Base-by-base conservation (phyloP, 257 asterid species). In the Plantago major region DNA sequence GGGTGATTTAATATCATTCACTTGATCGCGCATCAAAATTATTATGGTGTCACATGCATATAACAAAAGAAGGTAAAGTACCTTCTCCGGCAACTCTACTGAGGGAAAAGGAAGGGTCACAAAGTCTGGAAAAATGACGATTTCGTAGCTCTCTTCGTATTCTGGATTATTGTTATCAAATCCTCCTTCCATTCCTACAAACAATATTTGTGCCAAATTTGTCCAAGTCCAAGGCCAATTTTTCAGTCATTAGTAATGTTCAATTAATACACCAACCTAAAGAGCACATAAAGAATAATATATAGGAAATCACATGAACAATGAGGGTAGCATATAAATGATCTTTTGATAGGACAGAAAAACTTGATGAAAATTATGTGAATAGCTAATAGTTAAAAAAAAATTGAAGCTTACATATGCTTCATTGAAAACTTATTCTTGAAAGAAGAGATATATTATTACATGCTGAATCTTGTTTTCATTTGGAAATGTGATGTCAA, bases 31-130 rank as follows among this genome's bases (percentile, higher is more conserved):
- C 53, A 50, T 18, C 59, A 59, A 16, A 9, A 48, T 61, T 26
- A 58, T n/a, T n/a, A 48, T 9, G 55, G 56, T 19, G 46, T 51
- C 28, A 58, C 55, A 74, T 13, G 58, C 28, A 38, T 11, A 40
- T 50, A 37, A 37, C 26, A 28, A 51, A 63, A 57, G 46, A 18
- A 71, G 51, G 26, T 5, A 19, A 19, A 22, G 13, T 72, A 89
- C 99, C 92, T 89, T 89, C 74, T 93, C 99, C 18, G 99, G 99
- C 74, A 93, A 78, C 78, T 89, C 96, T 37, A 89, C 96, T 5
- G 95, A 89, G 62, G 99, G 99, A 80, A 87, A 89, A 67, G 96
- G 90, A 72, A 93, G 89, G 66, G 84, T 72, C 6, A 81, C 80
- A 68, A 71, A 85, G 60, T 87, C 85, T 30, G 99, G 99, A 74